These are phyloP conservation scores for Quaeritorhiza haematococci DNA, from an alignment of 371 early-diverging fungal species.

Conservation along the genomic window DNA sequence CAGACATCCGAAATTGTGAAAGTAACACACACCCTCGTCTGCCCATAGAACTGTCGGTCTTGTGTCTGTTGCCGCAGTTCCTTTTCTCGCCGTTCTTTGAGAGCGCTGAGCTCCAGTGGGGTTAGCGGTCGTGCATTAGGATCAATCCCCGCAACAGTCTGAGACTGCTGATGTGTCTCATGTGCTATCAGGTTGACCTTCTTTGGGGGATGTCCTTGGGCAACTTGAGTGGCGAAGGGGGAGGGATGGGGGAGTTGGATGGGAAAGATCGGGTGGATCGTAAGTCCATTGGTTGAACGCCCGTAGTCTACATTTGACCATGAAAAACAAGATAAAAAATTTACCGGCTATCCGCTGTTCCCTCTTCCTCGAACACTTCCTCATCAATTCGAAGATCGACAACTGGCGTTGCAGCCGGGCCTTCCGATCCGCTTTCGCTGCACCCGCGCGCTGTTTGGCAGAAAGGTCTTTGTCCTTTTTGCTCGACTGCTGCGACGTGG, in stretches of 20 bases:
- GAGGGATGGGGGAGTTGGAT: conserved; percentile 14
- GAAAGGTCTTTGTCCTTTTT: conserved; percentile 8
- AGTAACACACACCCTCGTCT: conserved; percentile 2
- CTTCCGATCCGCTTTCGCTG: conserved; percentile 6
- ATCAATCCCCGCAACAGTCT: conserved; percentile 35
- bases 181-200: conserved; percentile 35
- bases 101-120: conserved; percentile 66
- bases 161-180: conserved; percentile 42
- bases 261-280: too few relatives aligned
- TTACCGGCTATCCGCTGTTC: too few relatives aligned
- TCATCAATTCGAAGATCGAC: conserved; percentile 29
- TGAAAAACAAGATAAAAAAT: too few relatives aligned
- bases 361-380: conserved; percentile 11
- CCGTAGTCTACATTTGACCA: too few relatives aligned
- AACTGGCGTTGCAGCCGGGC: conserved; percentile 21
- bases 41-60: conserved; percentile 1
- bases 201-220: conserved; percentile 19
- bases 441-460: background rate
- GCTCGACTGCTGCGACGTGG: conserved; percentile 3
- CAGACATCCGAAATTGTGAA: conserved; percentile 18
- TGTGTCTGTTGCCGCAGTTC: conserved; percentile 55
- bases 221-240: background rate
- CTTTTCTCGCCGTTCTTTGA: conserved; percentile 69
- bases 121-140: conserved; percentile 33
- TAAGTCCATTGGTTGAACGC: too few relatives aligned